Evolutionary conservation across 177 flowering plant genomes (phyloP).

Genomic region (Vitis hybrid): DNA sequence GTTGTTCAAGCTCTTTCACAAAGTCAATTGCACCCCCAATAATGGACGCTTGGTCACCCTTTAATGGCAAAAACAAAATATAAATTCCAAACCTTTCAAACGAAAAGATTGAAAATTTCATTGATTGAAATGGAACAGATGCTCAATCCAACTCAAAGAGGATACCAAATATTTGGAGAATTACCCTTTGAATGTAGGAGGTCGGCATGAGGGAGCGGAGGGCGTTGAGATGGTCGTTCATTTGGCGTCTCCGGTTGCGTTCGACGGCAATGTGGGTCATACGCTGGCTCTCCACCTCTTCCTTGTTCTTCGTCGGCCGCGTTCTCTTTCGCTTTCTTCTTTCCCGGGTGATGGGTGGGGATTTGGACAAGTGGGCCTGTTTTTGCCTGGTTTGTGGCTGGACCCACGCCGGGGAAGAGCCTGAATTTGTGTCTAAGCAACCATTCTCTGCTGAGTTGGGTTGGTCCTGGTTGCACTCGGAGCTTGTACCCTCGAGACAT

Average conservation of each 20-base stretch:
- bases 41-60: constrained; percentile 82
- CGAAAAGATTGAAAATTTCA: neutral
- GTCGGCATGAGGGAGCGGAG: constrained; percentile 70
- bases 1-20: constrained; percentile 69
- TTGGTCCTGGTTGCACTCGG: constrained; percentile 20
- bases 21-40: constrained; percentile 80
- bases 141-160: neutral
- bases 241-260: constrained; percentile 66
- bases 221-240: constrained; percentile 67
- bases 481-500: constrained; percentile 19
- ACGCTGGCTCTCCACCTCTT: constrained; percentile 70
- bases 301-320: constrained; percentile 47
- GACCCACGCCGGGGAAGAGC: constrained; percentile 16
- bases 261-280: constrained; percentile 90
- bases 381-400: neutral
- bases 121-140: neutral
- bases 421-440: constrained; percentile 18
- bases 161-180: neutral
- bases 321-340: constrained; percentile 46
- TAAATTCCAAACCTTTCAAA: neutral
- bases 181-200: constrained; percentile 60
- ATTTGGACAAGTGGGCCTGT: constrained; percentile 9
- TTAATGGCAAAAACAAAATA: neutral
- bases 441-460: constrained; percentile 16
- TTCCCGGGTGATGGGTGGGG: constrained; percentile 21